Evolutionary conservation across 2,329 filamentous ascomycete genomes (phyloP).

Genomic region (Herpotrichia juniperi): DNA sequence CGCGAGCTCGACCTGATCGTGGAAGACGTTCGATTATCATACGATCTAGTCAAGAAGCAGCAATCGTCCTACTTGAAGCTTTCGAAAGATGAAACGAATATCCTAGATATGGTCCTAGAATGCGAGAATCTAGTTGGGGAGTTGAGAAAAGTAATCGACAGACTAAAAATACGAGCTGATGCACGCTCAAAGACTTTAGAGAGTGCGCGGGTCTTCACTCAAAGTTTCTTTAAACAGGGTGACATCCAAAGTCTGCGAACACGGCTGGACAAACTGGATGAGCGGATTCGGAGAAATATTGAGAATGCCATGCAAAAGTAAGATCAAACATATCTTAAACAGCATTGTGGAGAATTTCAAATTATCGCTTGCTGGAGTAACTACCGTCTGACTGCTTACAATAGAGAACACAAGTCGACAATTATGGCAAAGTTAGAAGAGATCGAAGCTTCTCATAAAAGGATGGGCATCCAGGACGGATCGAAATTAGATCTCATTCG

Average conservation of each 20-base stretch:
- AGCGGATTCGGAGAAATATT: neutral
- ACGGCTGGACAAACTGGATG: neutral
- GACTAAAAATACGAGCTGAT: conserved; percentile 1
- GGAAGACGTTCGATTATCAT: neutral
- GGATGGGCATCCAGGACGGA: conserved; percentile 1
- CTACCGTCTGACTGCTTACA: neutral
- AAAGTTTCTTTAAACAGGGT: conserved; percentile 2
- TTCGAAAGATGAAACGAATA: conserved; percentile 6
- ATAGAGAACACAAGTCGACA: conserved; percentile 2
- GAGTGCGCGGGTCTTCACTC: neutral
- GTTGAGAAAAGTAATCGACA: neutral
- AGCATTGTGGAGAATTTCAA: neutral
- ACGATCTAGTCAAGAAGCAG: neutral
- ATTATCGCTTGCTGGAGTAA: neutral
- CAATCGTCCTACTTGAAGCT: neutral
- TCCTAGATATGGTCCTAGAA: conserved; percentile 5
- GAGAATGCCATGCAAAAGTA: neutral
- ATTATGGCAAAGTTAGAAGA: conserved; percentile 4
- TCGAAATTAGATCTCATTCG: conserved; percentile 7
- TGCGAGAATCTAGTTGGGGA: conserved; percentile 3
- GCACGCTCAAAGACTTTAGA: conserved; percentile 5
- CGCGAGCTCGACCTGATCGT: neutral
- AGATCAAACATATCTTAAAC: neutral
- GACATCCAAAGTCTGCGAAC: conserved; percentile 6
- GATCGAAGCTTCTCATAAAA: conserved; percentile 5